Conservation (phyloP, 2,329 filamentous ascomycete species). For the Simplicillium aogashimaense region DNA sequence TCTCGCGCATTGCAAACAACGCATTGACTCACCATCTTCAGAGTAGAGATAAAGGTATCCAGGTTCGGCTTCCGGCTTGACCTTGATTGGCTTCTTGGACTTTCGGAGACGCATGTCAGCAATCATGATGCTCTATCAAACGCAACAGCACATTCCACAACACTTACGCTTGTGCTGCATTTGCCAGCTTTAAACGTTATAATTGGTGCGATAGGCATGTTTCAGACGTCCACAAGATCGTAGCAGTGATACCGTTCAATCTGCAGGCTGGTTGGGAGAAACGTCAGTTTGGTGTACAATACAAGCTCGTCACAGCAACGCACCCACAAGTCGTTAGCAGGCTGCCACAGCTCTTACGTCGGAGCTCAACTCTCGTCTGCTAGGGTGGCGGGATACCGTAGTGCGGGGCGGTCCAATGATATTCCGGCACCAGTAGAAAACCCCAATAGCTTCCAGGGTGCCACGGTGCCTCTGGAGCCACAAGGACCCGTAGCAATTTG, state of each 20-base stretch:
- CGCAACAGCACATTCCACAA: background rate
- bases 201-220: conserved; percentile 75
- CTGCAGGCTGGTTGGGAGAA: no score
- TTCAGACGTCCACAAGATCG: background rate
- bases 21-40: conserved; percentile 61
- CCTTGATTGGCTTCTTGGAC: conserved; percentile 51
- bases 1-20: background rate
- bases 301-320: conserved; percentile 6
- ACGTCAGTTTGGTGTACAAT: conserved; percentile 1
- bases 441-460: background rate
- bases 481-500: conserved; percentile 14
- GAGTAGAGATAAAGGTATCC: conserved; percentile 90
- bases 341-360: conserved; percentile 30
- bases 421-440: conserved; percentile 6
- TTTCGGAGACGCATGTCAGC: conserved; percentile 20
- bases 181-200: conserved; percentile 95
- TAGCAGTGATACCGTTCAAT: no score
- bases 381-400: background rate
- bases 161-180: conserved; percentile 71
- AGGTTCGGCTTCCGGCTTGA: conserved; percentile 60
- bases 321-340: conserved; percentile 8
- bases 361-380: conserved; percentile 9
- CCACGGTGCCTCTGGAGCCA: conserved; percentile 6
- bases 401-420: conserved; percentile 8
- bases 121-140: conserved; percentile 4